Conservation (phyloP, 1,284 basidiomycete genomes). For the Ustilago sp. region DNA sequence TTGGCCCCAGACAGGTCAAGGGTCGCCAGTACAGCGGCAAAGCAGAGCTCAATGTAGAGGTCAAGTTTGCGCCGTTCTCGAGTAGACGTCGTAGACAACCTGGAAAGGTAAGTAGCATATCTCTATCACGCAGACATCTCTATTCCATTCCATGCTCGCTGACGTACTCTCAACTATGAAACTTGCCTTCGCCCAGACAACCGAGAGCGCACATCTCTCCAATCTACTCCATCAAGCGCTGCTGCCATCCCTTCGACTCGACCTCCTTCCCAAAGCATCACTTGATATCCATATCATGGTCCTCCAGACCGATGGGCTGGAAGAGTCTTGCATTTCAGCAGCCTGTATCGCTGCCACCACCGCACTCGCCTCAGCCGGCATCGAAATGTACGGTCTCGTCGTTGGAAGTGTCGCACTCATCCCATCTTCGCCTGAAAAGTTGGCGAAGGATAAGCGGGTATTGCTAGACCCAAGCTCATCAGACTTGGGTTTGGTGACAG, state of each 20-base stretch:
- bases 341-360: slow-evolving; percentile 88
- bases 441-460: slow-evolving; percentile 68
- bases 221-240: slow-evolving; percentile 87
- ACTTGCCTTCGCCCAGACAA: slow-evolving; percentile 76
- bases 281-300: slow-evolving; percentile 92
- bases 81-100: slow-evolving; percentile 81
- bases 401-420: slow-evolving; percentile 78
- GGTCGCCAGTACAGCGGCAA: slow-evolving; percentile 81
- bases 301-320: slow-evolving; percentile 88
- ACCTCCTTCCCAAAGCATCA: slow-evolving; percentile 90
- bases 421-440: slow-evolving; percentile 2
- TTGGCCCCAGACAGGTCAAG: slow-evolving; percentile 89
- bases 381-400: slow-evolving; percentile 87
- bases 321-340: slow-evolving; percentile 69
- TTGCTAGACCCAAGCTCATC: slow-evolving; percentile 83
- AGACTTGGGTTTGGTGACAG: slow-evolving; percentile 74
- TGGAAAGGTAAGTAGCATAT: slow-evolving; percentile 76
- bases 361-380: slow-evolving; percentile 87
- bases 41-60: slow-evolving; percentile 90
- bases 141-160: not conserved
- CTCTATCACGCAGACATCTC: not conserved
- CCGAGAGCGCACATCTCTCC: slow-evolving; percentile 87
- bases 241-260: slow-evolving; percentile 84
- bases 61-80: slow-evolving; percentile 96
- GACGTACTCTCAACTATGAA: not conserved